A percentile compares a stretch with the other conserved stretches of the same genome.
Evolutionary conservation across 108 stramenopile species (phyloP).

Genomic region (Chaetoceros tenuissimus): DNA sequence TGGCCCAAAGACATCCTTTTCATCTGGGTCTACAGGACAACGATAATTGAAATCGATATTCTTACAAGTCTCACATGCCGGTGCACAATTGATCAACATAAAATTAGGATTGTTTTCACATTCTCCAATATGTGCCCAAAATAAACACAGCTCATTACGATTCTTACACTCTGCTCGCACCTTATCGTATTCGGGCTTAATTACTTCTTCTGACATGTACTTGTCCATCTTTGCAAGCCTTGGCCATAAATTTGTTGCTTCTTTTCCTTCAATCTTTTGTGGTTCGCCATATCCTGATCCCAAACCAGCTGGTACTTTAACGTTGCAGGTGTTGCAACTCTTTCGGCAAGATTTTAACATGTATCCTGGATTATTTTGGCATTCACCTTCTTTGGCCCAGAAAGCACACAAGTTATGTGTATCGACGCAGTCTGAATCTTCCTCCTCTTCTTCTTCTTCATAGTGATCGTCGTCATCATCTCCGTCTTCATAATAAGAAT

Average conservation of each 20-base stretch:
- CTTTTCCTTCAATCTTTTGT: neutral
- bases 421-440: conserved; percentile 2
- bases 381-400: conserved; percentile 10
- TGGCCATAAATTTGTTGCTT: neutral
- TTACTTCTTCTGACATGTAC: conserved; percentile 33
- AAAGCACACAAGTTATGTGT: neutral
- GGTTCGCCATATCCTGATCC: neutral
- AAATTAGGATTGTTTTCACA: conserved; percentile 59
- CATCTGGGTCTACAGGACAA: conserved; percentile 51
- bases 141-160: conserved; percentile 47
- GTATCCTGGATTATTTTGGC: conserved; percentile 5
- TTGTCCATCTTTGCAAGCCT: conserved; percentile 17
- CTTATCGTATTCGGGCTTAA: conserved; percentile 9
- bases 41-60: conserved; percentile 15
- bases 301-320: neutral
- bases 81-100: conserved; percentile 55
- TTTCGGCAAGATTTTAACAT: conserved; percentile 1
- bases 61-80: conserved; percentile 29
- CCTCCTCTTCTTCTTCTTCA: neutral
- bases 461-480: neutral
- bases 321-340: neutral
- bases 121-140: conserved; percentile 62
- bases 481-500: neutral
- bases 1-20: conserved; percentile 35
- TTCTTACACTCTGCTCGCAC: conserved; percentile 37